Conservation (phyloP, 2,329 filamentous ascomycete species). For the Hysterium pulicare region DNA sequence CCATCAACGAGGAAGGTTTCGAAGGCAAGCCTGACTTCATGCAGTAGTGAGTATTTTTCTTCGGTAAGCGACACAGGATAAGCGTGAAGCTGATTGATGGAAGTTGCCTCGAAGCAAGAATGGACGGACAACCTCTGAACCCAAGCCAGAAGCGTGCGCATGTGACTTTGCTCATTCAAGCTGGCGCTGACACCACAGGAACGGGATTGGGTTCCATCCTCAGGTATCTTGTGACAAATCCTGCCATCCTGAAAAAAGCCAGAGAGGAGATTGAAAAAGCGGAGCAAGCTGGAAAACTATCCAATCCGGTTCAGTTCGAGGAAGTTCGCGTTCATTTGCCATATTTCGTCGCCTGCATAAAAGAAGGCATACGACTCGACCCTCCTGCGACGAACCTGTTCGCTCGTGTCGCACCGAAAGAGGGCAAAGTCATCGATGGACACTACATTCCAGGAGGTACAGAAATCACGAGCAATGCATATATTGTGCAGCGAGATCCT, state of each 20-base stretch:
- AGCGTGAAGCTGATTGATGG: slow-evolving; percentile 6
- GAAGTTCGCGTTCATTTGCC: slow-evolving; percentile 26
- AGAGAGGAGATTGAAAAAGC: slow-evolving; percentile 23
- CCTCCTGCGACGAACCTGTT: slow-evolving; percentile 39
- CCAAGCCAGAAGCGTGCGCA: slow-evolving; percentile 34
- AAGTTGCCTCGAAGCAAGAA: slow-evolving; percentile 33
- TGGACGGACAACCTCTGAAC: slow-evolving; percentile 27
- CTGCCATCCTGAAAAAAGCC: slow-evolving; percentile 13
- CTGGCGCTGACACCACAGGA: slow-evolving; percentile 35
- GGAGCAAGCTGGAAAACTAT: slow-evolving; percentile 16
- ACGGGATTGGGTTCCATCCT: slow-evolving; percentile 33
- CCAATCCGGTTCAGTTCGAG: slow-evolving; percentile 24
- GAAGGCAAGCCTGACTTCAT: slow-evolving; percentile 31
- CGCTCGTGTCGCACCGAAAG: slow-evolving; percentile 35
- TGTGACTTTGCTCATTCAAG: slow-evolving; percentile 37
- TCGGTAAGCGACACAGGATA: neutral
- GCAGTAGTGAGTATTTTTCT: slow-evolving; percentile 22
- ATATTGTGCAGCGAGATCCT: slow-evolving; percentile 4
- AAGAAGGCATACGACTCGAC: slow-evolving; percentile 44
- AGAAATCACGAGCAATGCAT: slow-evolving; percentile 18
- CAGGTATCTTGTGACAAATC: slow-evolving; percentile 22
- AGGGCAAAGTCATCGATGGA: slow-evolving; percentile 36
- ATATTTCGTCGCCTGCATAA: slow-evolving; percentile 39
- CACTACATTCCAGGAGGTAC: slow-evolving; percentile 30
- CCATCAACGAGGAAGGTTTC: slow-evolving; percentile 17